phyloP scores from a whole-genome alignment of 768 basidiomycete species.

The Xerocomellus amylosporus region DNA sequence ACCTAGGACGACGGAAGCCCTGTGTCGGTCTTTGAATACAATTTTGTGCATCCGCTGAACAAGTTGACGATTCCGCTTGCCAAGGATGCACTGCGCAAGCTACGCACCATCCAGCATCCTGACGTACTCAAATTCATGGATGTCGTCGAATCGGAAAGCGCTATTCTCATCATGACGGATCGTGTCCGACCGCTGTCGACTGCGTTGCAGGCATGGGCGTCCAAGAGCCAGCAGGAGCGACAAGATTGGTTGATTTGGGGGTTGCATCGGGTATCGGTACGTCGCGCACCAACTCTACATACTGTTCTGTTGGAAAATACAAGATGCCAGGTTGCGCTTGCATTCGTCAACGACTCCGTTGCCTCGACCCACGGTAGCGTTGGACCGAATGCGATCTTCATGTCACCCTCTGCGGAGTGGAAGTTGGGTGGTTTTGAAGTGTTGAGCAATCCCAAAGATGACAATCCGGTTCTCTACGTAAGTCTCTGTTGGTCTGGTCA shows the following conservation, averaged over 20 bases:
- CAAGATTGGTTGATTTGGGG: slow-evolving; percentile 96
- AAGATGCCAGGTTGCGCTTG: slow-evolving; percentile 67
- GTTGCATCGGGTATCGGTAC: slow-evolving; percentile 81
- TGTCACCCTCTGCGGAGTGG: slow-evolving; percentile 95
- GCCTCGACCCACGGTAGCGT: slow-evolving; percentile 83
- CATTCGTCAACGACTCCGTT: slow-evolving; percentile 85
- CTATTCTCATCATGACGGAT: slow-evolving; percentile 93
- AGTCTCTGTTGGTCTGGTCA: slow-evolving; percentile 26
- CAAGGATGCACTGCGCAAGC: slow-evolving; percentile 84
- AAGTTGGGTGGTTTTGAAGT: slow-evolving; percentile 93
- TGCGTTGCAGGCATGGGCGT: slow-evolving; percentile 60
- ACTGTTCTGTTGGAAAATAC: background rate
- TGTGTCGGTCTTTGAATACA: slow-evolving; percentile 93
- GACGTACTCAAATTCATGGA: slow-evolving; percentile 97
- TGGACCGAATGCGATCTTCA: slow-evolving; percentile 73
- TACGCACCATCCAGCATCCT: slow-evolving; percentile 90
- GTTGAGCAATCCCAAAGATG: slow-evolving; percentile 79
- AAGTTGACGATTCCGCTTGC: slow-evolving; percentile 71
- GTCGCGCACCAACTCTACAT: slow-evolving; percentile 13
- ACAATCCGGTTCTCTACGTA: slow-evolving; percentile 77
- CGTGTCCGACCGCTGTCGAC: slow-evolving; percentile 73
- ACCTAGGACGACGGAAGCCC: slow-evolving; percentile 79
- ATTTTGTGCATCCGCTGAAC: slow-evolving; percentile 59
- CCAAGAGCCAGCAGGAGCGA: slow-evolving; percentile 57
- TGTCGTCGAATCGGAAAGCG: slow-evolving; percentile 82